A percentile compares a stretch with the other conserved stretches of the same genome.
phyloP scores from a whole-genome alignment of 169 alveolate genomes.

The Plasmodium gonderi region DNA sequence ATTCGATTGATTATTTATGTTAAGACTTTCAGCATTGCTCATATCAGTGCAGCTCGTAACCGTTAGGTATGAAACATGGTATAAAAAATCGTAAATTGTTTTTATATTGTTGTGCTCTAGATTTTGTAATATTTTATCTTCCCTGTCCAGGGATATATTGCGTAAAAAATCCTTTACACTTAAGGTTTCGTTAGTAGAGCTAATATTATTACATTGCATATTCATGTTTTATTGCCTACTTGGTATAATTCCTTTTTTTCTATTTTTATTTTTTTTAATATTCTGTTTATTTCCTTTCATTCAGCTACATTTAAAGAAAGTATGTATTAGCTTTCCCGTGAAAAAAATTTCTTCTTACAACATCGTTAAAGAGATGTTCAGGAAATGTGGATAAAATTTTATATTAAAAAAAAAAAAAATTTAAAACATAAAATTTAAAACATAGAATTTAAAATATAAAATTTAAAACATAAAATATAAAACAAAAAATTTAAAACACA shows the following conservation, averaged over 20 bases:
- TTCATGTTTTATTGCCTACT: not conserved
- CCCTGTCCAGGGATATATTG: conserved; percentile 39
- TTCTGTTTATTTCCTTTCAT: not conserved
- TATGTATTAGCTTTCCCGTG: not conserved
- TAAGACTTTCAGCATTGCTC: conserved; percentile 7
- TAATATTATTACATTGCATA: conserved; percentile 10
- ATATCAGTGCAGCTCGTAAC: conserved; percentile 15
- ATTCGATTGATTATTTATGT: conserved; percentile 17
- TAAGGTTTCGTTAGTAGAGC: not conserved
- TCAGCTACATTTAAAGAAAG: not conserved
- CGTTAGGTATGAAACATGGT: conserved; percentile 27
- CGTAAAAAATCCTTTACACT: conserved; percentile 12
- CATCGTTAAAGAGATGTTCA: not conserved
- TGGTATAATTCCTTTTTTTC: not conserved
- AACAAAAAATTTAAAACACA: too few species aligned
- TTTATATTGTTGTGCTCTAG: conserved; percentile 29
- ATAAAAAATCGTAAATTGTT: conserved; percentile 49
- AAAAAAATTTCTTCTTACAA: not conserved
- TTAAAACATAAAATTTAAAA: too few species aligned
- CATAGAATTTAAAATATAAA: too few species aligned
- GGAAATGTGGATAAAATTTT: not conserved
- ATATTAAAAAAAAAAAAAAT: not conserved
- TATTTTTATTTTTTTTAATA: conserved; percentile 2
- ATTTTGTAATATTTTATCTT: conserved; percentile 35
- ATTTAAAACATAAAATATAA: too few species aligned